These are phyloP conservation scores for Mycena sp. DNA, from an alignment of 1,284 basidiomycete genomes.

Conservation along the genomic window DNA sequence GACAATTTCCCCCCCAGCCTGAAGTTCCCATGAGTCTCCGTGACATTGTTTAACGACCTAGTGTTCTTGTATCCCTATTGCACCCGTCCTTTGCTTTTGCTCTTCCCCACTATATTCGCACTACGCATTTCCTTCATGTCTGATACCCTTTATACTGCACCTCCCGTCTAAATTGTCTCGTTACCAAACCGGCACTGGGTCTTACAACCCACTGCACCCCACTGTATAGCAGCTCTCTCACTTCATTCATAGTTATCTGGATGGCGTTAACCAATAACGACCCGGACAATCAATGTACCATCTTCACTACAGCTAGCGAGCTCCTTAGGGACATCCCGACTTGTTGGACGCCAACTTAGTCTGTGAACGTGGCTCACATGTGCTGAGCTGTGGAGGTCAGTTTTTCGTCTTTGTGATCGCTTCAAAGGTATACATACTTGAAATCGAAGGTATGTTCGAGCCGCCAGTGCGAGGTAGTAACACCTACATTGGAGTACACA, in stretches of 20 bases:
- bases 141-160: slow-evolving; percentile 74
- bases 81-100: slow-evolving; percentile 48
- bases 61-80: slow-evolving; percentile 83
- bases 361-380: slow-evolving; percentile 78
- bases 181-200: slow-evolving; percentile 63
- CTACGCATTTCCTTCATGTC: slow-evolving; percentile 50
- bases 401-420: neutral
- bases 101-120: slow-evolving; percentile 45
- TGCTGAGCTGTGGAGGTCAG: slow-evolving; percentile 54
- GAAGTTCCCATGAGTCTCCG: slow-evolving; percentile 89
- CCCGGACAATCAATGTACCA: slow-evolving; percentile 74
- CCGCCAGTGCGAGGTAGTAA: slow-evolving; percentile 57
- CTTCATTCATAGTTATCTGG: slow-evolving; percentile 57
- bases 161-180: slow-evolving; percentile 69
- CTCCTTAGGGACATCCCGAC: slow-evolving; percentile 38
- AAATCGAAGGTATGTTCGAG: slow-evolving; percentile 29
- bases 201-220: slow-evolving; percentile 50
- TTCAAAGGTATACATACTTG: neutral
- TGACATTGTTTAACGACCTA: slow-evolving; percentile 77
- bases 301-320: slow-evolving; percentile 76
- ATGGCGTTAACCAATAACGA: slow-evolving; percentile 48
- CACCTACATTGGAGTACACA: slow-evolving; percentile 56
- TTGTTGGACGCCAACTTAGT: slow-evolving; percentile 69
- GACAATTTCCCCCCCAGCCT: slow-evolving; percentile 62
- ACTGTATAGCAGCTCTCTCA: slow-evolving; percentile 74